Evolutionary conservation across 2,329 filamentous ascomycete genomes (phyloP), one percentile per base, ranked within the genome.

Genomic region (Cercospora nicotianae): DNA sequence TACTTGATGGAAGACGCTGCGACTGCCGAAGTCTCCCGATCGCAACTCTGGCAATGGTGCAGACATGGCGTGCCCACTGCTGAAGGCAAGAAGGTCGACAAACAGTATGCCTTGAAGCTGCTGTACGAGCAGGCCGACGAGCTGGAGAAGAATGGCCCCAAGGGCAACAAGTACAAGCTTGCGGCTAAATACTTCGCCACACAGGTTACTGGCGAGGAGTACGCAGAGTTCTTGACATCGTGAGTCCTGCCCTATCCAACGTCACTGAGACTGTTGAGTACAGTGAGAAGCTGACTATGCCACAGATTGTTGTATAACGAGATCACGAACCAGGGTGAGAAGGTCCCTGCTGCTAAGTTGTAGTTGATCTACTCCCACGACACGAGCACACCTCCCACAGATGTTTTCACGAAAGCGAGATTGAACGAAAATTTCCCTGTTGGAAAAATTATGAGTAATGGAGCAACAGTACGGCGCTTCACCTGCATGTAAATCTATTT

Each of bases 1-100:
- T 96, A 91, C 80, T 86, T 98, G 65, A 98, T 98, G 94, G 95
- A 99, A 84, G 95, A 98, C 75, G 95, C 95, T 18, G 95, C 95
- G 26, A 99, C 95, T 1, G 95, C 95, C 60, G 95, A 99, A 81
- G 95, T 99, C 5, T 96, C 92, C 66, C 90, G 95, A 75, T 92
- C 89, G 74, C 95, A 99, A 85, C 87, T 99, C 57, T 97, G 94
- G 94, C 95, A 99, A 81, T 99, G 95, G 95, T 88, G 90, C 71
- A 89, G 87, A 77, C 89, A 91, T 78, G 84, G 87, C 63, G 83
- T 94, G 68, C 87, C 86, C 70, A 97, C 94, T 7, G 87, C 90
- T 53, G 93, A 97, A 78, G 94, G 94, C 82, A 94, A 94, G 86
- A 91, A 88, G 77, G 90, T 99, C 73, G 94, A 96, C 83, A 97